phyloP scores from a whole-genome alignment of 495 filamentous ascomycete species.

The Aspergillus mulundensis region DNA sequence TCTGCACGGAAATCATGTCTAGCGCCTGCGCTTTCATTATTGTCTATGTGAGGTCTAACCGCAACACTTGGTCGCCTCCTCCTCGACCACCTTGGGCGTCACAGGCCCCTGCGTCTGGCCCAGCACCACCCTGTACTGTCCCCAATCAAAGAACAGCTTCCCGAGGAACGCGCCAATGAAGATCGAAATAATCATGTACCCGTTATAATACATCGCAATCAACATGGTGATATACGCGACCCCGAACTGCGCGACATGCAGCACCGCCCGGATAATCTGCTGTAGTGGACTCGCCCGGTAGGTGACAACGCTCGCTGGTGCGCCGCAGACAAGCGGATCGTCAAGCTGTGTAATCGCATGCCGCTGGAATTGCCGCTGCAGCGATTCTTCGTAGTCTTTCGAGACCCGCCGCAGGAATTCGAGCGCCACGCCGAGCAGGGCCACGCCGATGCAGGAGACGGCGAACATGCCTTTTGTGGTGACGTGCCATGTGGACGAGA shows the following conservation, averaged over 20 bases:
- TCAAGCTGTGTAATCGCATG: slow-evolving; percentile 19
- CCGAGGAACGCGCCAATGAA: slow-evolving; percentile 56
- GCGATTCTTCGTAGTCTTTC: slow-evolving; percentile 55
- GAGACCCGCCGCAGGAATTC: slow-evolving; percentile 55
- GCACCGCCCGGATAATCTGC: slow-evolving; percentile 51
- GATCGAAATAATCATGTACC: slow-evolving; percentile 57
- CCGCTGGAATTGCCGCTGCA: slow-evolving; percentile 41
- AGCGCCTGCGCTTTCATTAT: slow-evolving; percentile 2
- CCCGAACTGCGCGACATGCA: slow-evolving; percentile 61
- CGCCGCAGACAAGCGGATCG: slow-evolving; percentile 18
- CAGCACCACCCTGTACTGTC: slow-evolving; percentile 25
- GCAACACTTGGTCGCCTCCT: slow-evolving; percentile 27
- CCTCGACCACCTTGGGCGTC: slow-evolving; percentile 2
- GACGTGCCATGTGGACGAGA: slow-evolving; percentile 58
- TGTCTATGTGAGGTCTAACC: no score
- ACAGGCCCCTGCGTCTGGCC: slow-evolving; percentile 6
- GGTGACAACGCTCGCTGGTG: slow-evolving; percentile 11
- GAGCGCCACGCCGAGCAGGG: slow-evolving; percentile 56
- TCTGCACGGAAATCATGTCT: neutral
- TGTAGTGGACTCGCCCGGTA: slow-evolving; percentile 50
- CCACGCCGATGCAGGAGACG: slow-evolving; percentile 62
- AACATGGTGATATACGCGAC: slow-evolving; percentile 67
- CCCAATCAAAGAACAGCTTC: slow-evolving; percentile 53
- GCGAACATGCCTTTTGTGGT: slow-evolving; percentile 56
- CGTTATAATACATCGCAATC: slow-evolving; percentile 58